Base-by-base conservation (phyloP, 768 basidiomycete genomes). In the Naganishia randhawae region DNA sequence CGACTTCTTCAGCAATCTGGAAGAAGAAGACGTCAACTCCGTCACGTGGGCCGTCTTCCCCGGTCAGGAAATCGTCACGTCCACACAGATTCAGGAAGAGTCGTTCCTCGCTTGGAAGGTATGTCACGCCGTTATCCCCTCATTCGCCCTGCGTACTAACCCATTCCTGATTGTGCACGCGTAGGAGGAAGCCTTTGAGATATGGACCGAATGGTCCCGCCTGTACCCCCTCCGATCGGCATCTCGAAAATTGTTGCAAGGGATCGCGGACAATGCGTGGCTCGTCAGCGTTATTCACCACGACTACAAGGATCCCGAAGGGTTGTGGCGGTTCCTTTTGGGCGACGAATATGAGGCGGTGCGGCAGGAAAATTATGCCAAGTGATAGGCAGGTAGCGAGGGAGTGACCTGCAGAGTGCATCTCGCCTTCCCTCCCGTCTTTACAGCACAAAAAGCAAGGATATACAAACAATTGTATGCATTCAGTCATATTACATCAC, bases 41-140 rank as follows among this genome's bases (percentile, higher is more conserved):
- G 96, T 99, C 8, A 99, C 96, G 0, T 99, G 96, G 96, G 96
- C 94, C 66, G 88, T 98, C 7, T 99, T 99, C 79, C 91, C 93
- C 0, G 96, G 92, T 0, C 90, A 96, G 76, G 96, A 99, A 80
- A 89, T 99, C 52, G 86, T 88, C 1, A 95, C 97, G 75, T 91
- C 95, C 6, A 99, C 96, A 0, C 92, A 98, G 72, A 98, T 99
- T 39, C 96, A 97, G 76, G 86, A 86, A 57, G 89, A 92, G 76
- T 95, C 92, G 16, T 99, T 99, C 83, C 81, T 91, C 39, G 88
- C 92, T 0, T 99, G 96, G 96, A 97, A 94, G 88, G 95, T 93
- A 52, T 57, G 84, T 37, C 54, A 6, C 4, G 13, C n/a, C 39
- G 73, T 48, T 16, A 10, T 55, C 19, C 17, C 31, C 31, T 32